phyloP scores from a whole-genome alignment of 208 protist genomes.

The Naegleria gruberi region DNA sequence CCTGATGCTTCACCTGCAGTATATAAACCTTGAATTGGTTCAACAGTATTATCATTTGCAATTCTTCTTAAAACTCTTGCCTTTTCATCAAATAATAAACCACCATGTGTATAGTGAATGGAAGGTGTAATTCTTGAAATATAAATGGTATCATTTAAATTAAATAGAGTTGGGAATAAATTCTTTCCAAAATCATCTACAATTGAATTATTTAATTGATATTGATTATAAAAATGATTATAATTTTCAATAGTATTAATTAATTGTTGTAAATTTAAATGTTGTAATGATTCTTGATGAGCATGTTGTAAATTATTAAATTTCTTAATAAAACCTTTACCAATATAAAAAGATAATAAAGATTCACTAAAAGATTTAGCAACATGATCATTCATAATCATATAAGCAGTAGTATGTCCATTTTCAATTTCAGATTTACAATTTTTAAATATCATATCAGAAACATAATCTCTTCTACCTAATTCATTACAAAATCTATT shows the following conservation, averaged over 20 bases:
- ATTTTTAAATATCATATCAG: slow-evolving; percentile 51
- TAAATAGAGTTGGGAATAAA: slow-evolving; percentile 56
- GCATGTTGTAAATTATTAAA: slow-evolving; percentile 49
- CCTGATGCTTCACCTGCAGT: slow-evolving; percentile 85
- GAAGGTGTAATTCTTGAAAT: slow-evolving; percentile 70
- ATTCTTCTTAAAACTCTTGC: slow-evolving; percentile 51
- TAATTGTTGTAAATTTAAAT: slow-evolving; percentile 30
- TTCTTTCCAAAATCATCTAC: slow-evolving; percentile 67
- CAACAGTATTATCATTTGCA: slow-evolving; percentile 12
- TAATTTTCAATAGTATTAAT: slow-evolving; percentile 46
- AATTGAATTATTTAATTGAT: slow-evolving; percentile 31
- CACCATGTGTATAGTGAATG: slow-evolving; percentile 93
- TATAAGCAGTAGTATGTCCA: slow-evolving; percentile 39
- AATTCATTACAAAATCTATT: slow-evolving; percentile 83
- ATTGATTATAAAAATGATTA: slow-evolving; percentile 42
- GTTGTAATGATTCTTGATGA: slow-evolving; percentile 42
- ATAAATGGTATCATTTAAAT: slow-evolving; percentile 50
- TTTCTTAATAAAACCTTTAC: slow-evolving; percentile 58
- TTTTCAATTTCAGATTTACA: slow-evolving; percentile 16
- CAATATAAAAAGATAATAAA: slow-evolving; percentile 65
- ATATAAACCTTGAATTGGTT: slow-evolving; percentile 67
- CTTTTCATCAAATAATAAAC: slow-evolving; percentile 58
- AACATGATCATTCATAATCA: slow-evolving; percentile 42
- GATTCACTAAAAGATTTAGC: slow-evolving; percentile 50
- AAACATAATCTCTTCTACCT: slow-evolving; percentile 70